Conservation (phyloP, 225 moss, liverwort and hornwort genomes). For the Asterella californica region DNA sequence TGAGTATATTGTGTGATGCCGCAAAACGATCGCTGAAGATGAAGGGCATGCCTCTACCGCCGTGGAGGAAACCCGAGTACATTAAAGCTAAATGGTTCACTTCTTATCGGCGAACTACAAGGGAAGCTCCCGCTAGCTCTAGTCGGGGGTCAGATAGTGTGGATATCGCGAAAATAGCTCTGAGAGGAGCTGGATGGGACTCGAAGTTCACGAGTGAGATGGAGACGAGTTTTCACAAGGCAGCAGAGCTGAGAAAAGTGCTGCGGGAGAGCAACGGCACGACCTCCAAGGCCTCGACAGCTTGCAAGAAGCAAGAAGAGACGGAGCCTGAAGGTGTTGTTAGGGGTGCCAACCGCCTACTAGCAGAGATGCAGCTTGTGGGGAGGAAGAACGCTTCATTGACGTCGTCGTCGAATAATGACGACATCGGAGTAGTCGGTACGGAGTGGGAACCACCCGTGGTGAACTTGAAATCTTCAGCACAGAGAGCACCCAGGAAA, state of each 20-base stretch:
- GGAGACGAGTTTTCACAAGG: slow-evolving; percentile 53
- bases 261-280: slow-evolving; percentile 21
- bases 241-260: slow-evolving; percentile 38
- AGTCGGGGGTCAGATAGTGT: not conserved
- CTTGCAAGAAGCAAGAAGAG: slow-evolving; percentile 14
- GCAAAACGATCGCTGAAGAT: slow-evolving; percentile 81
- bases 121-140: slow-evolving; percentile 33
- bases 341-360: slow-evolving; percentile 54
- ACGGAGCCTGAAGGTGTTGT: slow-evolving; percentile 52
- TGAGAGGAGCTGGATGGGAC: slow-evolving; percentile 59
- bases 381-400: slow-evolving; percentile 11
- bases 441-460: slow-evolving; percentile 69
- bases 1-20: slow-evolving; percentile 71
- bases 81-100: slow-evolving; percentile 87
- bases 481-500: slow-evolving; percentile 16
- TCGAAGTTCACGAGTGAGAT: slow-evolving; percentile 63
- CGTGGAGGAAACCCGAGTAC: slow-evolving; percentile 90
- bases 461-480: slow-evolving; percentile 43
- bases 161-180: slow-evolving; percentile 50
- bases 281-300: slow-evolving; percentile 20
- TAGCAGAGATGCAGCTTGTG: slow-evolving; percentile 27
- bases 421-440: slow-evolving; percentile 29
- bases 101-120: slow-evolving; percentile 69
- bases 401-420: slow-evolving; percentile 21
- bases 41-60: slow-evolving; percentile 73